Evolutionary conservation across 331 rosid genomes (phyloP), one percentile per base, ranked within the genome.

Genomic region (Saraca asoca): DNA sequence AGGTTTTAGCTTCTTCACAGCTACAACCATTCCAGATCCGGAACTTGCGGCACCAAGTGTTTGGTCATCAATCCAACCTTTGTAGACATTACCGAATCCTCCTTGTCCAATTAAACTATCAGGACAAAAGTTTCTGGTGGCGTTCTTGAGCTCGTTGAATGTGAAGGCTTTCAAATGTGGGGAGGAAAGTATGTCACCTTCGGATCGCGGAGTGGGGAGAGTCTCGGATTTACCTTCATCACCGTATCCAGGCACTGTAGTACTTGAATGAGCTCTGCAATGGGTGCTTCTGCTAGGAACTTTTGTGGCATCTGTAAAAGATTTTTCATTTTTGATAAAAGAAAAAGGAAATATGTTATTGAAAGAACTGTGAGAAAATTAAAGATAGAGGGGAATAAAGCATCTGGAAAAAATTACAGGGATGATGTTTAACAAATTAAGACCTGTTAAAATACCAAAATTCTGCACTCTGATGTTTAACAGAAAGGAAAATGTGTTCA

Each of bases 141-240:
- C 80, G 51, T 52, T 74, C 68, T 35, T 80, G 17, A 83, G 85
- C 75, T 83, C 82, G 43, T 45, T 77, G 66, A 66, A 73, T 42
- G 88, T 66, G 75, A 83, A 83, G 65, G 80, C 73, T 72, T 80
- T 83, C 74, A 83, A 46, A 70, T 83, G 48, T 39, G 83, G 79
- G 45, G 78, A 76, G 42, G 82, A 74, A 57, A 83, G 48, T 73
- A 83, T 83, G 56, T 79, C 82, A 29, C 58, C 76, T 58, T 83
- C 83, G 12, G 85, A 74, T 70, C 82, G 70, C 7, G 77, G 79
- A 64, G 69, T 29, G 11, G 74, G 69, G 37, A 70, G 74, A 70
- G 72, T 70, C 62, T 62, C 71, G 51, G 66, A 64, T 66, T 68
- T 64, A 34, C 63, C 20, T 17, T 55, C 52, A 20, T 38, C 73